phyloP scores from a whole-genome alignment of 371 early-diverging fungal genomes.

The Funneliformis caledonium region DNA sequence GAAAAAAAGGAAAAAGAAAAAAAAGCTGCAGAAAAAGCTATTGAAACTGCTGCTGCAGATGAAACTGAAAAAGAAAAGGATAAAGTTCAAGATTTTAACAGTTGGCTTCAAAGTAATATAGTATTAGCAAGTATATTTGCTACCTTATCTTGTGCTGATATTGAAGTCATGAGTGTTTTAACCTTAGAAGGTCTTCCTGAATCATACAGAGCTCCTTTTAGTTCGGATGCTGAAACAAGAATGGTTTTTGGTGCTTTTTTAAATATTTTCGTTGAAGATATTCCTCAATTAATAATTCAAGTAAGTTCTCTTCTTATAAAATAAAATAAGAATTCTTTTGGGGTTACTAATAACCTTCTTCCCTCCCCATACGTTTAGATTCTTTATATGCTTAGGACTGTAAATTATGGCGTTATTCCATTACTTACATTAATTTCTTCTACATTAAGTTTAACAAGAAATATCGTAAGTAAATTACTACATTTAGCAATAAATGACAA shows the following conservation, averaged over 20 bases:
- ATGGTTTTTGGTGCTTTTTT: not conserved
- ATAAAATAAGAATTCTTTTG: not conserved
- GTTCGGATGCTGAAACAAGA: not conserved
- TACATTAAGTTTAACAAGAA: not conserved
- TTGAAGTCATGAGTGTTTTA: conserved; percentile 1
- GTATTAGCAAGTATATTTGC: conserved; percentile 13
- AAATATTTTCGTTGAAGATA: conserved; percentile 25
- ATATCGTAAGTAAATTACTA: conserved; percentile 16
- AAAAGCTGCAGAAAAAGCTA: too few relatives aligned
- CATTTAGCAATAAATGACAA: not conserved
- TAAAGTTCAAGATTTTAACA: not conserved
- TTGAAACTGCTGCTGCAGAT: too few relatives aligned
- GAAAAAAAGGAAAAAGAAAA: too few relatives aligned
- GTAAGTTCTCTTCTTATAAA: not conserved
- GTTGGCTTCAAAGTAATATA: not conserved
- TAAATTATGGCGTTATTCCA: conserved; percentile 16
- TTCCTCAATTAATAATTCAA: conserved; percentile 20
- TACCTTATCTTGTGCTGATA: not conserved
- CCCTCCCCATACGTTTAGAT: conserved; percentile 2
- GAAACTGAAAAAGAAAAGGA: too few relatives aligned
- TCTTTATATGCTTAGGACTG: not conserved
- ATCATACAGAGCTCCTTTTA: not conserved
- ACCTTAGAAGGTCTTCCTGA: not conserved
- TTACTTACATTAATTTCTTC: conserved; percentile 19
- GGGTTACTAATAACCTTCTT: not conserved